Percentiles rank a stretch among this genome's conserved stretches.
These are phyloP conservation scores for Hyphodiscus sp. DNA, from an alignment of 2,329 filamentous ascomycete genomes.

Conservation along the genomic window DNA sequence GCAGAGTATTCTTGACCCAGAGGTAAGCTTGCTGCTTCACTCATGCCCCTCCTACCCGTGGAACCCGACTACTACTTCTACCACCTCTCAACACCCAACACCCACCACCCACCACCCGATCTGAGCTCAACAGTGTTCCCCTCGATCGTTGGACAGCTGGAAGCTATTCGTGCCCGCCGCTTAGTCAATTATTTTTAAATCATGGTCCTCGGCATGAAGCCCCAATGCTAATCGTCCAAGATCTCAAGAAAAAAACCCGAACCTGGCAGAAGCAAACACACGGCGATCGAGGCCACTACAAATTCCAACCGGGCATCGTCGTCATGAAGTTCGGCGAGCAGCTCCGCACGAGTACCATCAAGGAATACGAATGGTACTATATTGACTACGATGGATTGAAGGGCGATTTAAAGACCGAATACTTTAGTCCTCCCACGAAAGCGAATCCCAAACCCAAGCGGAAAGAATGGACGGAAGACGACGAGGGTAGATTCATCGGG, in stretches of 20 bases:
- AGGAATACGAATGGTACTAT: constrained; percentile 97
- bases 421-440: constrained; percentile 43
- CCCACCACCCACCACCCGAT: not conserved
- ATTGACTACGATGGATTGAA: constrained; percentile 97
- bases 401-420: constrained; percentile 70
- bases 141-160: not conserved
- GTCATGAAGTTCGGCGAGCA: constrained; percentile 91
- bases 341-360: constrained; percentile 89
- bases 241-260: constrained; percentile 18
- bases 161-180: not conserved
- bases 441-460: constrained; percentile 42
- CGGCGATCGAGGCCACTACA: constrained; percentile 12
- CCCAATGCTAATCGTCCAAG: constrained; percentile 25
- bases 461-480: constrained; percentile 79
- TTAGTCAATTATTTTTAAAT: not conserved
- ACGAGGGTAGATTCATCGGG: constrained; percentile 82
- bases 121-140: not conserved
- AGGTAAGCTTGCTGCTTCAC: not conserved
- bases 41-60: not conserved
- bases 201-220: not conserved
- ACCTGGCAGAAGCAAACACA: constrained; percentile 13
- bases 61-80: too few relatives aligned
- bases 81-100: too few relatives aligned
- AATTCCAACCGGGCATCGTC: constrained; percentile 41
- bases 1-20: not conserved